Percentiles rank a stretch among this genome's conserved stretches.
These are phyloP conservation scores for Phytophthora podocarpi DNA, from an alignment of 352 stramenopile genomes.

Conservation along the genomic window DNA sequence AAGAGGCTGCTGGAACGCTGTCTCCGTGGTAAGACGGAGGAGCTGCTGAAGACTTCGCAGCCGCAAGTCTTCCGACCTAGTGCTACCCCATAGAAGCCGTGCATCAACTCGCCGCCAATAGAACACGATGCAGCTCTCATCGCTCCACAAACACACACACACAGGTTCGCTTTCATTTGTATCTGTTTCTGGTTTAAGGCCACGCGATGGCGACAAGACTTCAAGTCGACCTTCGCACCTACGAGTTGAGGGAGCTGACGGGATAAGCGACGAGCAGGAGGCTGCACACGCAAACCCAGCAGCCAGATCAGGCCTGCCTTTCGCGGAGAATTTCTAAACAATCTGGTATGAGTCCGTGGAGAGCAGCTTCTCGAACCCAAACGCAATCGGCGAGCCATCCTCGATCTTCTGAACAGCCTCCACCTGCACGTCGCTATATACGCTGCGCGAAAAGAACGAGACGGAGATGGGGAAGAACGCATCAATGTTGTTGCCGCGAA, in stretches of 20 bases:
- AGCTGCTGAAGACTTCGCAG: slow-evolving; percentile 67
- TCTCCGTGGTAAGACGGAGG: slow-evolving; percentile 65
- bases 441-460: slow-evolving; percentile 88
- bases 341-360: slow-evolving; percentile 90
- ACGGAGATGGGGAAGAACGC: slow-evolving; percentile 89
- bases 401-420: slow-evolving; percentile 75
- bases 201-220: slow-evolving; percentile 14
- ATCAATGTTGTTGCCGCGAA: slow-evolving; percentile 81
- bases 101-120: not conserved
- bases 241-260: slow-evolving; percentile 21
- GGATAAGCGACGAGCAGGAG: not conserved
- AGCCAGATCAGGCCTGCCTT: slow-evolving; percentile 12
- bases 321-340: slow-evolving; percentile 61
- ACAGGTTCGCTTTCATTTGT: slow-evolving; percentile 37
- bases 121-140: slow-evolving; percentile 7
- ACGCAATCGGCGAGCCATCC: slow-evolving; percentile 75
- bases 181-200: slow-evolving; percentile 44
- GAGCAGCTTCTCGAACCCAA: slow-evolving; percentile 88
- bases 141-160: slow-evolving; percentile 32
- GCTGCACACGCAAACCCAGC: slow-evolving; percentile 6
- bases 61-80: slow-evolving; percentile 61
- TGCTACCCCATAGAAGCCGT: slow-evolving; percentile 18
- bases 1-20: slow-evolving; percentile 80
- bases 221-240: slow-evolving; percentile 20
- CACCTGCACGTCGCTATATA: slow-evolving; percentile 88